Evolutionary conservation across 2,329 filamentous ascomycete species (phyloP).

Genomic region (Lizonia empirigonia): DNA sequence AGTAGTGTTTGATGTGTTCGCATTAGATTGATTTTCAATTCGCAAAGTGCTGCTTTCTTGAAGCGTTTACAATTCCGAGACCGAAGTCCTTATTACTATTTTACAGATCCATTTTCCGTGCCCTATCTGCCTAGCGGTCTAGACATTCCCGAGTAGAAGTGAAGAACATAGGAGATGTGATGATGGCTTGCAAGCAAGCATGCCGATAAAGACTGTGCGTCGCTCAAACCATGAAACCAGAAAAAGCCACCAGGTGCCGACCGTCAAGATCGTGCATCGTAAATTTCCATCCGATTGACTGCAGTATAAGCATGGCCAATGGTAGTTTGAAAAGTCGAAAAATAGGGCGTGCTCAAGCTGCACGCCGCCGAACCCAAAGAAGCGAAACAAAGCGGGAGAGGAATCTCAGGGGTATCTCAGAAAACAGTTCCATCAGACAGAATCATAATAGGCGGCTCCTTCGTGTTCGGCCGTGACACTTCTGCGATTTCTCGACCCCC

Average conservation of each 20-base stretch:
- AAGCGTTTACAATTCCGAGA: conserved; percentile 5
- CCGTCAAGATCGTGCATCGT: conserved; percentile 37
- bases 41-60: conserved; percentile 5
- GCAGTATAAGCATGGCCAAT: conserved; percentile 21
- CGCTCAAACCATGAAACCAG: conserved; percentile 25
- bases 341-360: conserved; percentile 24
- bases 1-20: neutral
- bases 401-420: conserved; percentile 58
- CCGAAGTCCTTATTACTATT: conserved; percentile 14
- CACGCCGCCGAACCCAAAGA: conserved; percentile 21
- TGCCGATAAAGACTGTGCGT: conserved; percentile 11
- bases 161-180: conserved; percentile 15
- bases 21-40: conserved; percentile 4
- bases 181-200: conserved; percentile 9
- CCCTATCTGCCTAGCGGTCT: conserved; percentile 10
- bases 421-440: conserved; percentile 97
- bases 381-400: conserved; percentile 33
- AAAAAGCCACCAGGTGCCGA: conserved; percentile 29
- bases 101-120: conserved; percentile 17
- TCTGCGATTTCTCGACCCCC: conserved; percentile 95
- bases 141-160: conserved; percentile 16
- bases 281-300: conserved; percentile 25
- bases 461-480: conserved; percentile 93
- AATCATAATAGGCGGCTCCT: conserved; percentile 94
- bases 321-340: conserved; percentile 13